These are phyloP conservation scores for Calonectria henricotiae DNA, from an alignment of 2,329 filamentous ascomycete genomes.

Conservation along the genomic window DNA sequence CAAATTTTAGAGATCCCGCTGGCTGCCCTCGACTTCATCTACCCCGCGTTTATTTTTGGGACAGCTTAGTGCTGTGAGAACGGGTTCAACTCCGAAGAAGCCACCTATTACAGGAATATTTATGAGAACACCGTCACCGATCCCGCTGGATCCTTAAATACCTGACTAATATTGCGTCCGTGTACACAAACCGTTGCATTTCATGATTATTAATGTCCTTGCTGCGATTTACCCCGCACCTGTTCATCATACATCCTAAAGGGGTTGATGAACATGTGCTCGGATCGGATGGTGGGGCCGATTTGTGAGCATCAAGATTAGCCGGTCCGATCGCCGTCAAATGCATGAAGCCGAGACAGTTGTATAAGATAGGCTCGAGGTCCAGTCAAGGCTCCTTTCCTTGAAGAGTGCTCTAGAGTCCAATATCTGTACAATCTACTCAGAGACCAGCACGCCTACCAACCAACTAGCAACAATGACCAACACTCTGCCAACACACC, in stretches of 20 bases:
- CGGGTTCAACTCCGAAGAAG: conserved; percentile 1
- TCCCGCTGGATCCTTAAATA: background rate
- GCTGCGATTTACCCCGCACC: background rate
- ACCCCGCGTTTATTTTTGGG: background rate
- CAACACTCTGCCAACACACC: conserved; percentile 31
- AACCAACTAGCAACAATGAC: background rate
- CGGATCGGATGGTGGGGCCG: conserved; percentile 18
- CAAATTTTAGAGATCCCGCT: background rate
- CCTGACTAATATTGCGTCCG: background rate
- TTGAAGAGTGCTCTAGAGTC: background rate
- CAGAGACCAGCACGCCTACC: background rate
- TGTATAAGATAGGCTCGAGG: background rate
- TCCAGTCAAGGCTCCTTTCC: background rate
- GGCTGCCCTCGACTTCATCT: background rate
- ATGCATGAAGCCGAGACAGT: too few relatives aligned
- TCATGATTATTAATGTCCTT: background rate
- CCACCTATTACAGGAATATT: too few relatives aligned
- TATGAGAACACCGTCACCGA: background rate
- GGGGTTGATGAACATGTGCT: background rate
- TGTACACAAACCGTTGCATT: background rate
- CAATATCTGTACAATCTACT: too few relatives aligned
- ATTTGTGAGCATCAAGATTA: too few relatives aligned
- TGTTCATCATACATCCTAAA: background rate
- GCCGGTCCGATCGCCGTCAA: background rate
- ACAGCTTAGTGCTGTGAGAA: background rate